Evolutionary conservation across 2,329 filamentous ascomycete species (phyloP).

Genomic region (Ceratocystis destructans): DNA sequence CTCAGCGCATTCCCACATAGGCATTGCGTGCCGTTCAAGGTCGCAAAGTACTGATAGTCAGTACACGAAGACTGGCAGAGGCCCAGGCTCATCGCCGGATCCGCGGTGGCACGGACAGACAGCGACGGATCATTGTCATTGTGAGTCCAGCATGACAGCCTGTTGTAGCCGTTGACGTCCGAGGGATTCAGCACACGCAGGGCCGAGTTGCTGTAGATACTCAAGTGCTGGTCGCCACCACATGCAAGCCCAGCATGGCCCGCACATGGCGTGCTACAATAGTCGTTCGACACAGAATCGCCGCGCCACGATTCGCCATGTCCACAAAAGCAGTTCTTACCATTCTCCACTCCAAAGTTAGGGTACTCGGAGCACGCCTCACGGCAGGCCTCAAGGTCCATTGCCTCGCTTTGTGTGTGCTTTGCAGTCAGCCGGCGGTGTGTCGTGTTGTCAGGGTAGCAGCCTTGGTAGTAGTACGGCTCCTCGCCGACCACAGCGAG

Average conservation of each 20-base stretch:
- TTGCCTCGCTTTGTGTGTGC: background rate
- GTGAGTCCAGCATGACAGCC: conserved; percentile 16
- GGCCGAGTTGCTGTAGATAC: conserved; percentile 11
- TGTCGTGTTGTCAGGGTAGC: background rate
- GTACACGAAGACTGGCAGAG: background rate
- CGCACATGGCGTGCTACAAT: conserved; percentile 12
- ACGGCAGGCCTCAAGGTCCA: conserved; percentile 12
- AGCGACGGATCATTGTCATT: background rate
- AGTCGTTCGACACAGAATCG: conserved; percentile 5
- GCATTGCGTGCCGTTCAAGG: conserved; percentile 3
- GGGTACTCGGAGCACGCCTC: conserved; percentile 4
- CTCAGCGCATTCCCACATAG: conserved; percentile 9
- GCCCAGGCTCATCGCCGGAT: conserved; percentile 9
- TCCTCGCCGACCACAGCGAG: background rate
- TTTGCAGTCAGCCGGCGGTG: background rate
- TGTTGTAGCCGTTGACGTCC: conserved; percentile 11
- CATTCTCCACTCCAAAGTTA: conserved; percentile 13
- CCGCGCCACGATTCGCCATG: conserved; percentile 10
- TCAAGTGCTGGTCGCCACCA: conserved; percentile 10
- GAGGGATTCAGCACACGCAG: conserved; percentile 9
- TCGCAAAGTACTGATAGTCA: conserved; percentile 15
- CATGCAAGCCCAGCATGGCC: conserved; percentile 6
- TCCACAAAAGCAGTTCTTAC: conserved; percentile 8
- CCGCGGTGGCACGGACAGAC: background rate
- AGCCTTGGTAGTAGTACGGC: conserved; percentile 16